phyloP scores from a whole-genome alignment of 129 eudicot species.

The Lactuca sativa region DNA sequence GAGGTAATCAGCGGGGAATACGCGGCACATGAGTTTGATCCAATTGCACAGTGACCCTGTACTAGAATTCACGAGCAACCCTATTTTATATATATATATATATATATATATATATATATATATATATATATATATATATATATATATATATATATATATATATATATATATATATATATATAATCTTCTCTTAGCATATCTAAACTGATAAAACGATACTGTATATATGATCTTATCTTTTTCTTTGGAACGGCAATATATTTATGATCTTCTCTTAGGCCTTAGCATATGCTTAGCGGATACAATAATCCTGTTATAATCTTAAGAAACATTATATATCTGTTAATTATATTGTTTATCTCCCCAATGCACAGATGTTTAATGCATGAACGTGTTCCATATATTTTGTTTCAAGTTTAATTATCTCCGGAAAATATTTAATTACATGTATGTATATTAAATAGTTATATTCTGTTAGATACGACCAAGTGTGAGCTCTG shows the following conservation, averaged over 20 bases:
- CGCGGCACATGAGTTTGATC: conserved; percentile 32
- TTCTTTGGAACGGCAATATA: neutral
- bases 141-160: neutral
- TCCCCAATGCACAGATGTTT: conserved; percentile 2
- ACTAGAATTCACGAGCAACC: conserved; percentile 27
- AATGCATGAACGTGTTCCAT: conserved; percentile 20
- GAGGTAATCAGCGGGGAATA: conserved; percentile 26
- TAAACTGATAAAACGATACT: too few relatives aligned
- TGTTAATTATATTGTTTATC: neutral
- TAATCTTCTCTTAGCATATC: neutral
- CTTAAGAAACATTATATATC: neutral
- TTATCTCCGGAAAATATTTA: neutral
- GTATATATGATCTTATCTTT: neutral
- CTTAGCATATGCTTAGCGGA: neutral
- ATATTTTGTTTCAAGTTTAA: conserved; percentile 18
- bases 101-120: neutral
- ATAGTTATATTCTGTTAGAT: conserved; percentile 20
- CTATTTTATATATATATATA: neutral
- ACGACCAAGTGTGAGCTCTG: conserved; percentile 11
- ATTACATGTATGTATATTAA: neutral
- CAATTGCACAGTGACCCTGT: conserved; percentile 3
- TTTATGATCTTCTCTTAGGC: neutral
- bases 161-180: neutral
- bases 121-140: neutral
- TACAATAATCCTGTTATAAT: neutral